A percentile compares a stretch with the other conserved stretches of the same genome.
Conservation (phyloP, 108 stramenopile genomes). For the Cyclotella kingstonii region DNA sequence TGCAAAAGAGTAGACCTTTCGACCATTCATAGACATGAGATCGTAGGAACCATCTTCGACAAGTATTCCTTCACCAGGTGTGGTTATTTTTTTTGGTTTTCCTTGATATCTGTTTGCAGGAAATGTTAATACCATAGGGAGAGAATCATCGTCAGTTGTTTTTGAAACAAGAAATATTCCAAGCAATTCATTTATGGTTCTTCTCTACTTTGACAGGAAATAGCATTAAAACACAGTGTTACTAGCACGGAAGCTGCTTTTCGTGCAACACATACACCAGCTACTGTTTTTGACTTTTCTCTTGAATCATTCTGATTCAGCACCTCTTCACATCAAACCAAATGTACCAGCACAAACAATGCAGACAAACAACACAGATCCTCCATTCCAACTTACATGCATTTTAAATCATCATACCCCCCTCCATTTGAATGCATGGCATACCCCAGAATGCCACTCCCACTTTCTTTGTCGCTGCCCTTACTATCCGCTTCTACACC, state of each 20-base stretch:
- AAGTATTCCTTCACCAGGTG: constrained; percentile 66
- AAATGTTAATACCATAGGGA: neutral
- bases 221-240: too few relatives aligned
- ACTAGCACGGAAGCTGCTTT: too few relatives aligned
- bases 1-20: constrained; percentile 96
- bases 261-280: too few relatives aligned
- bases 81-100: constrained; percentile 58
- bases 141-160: neutral
- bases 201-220: too few relatives aligned
- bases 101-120: constrained; percentile 62
- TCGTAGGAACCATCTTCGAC: constrained; percentile 77
- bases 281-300: too few relatives aligned
- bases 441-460: constrained; percentile 83
- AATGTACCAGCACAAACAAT: neutral
- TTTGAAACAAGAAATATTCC: too few relatives aligned
- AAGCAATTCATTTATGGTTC: too few relatives aligned
- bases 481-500: neutral
- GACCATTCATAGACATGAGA: constrained; percentile 88
- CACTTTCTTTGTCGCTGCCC: constrained; percentile 35
- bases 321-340: too few relatives aligned
- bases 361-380: neutral
- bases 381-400: constrained; percentile 53
- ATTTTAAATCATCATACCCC: constrained; percentile 83
- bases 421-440: constrained; percentile 91
- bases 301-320: too few relatives aligned